Conservation (phyloP, 768 basidiomycete species). For the Rhizopogon rudus region DNA sequence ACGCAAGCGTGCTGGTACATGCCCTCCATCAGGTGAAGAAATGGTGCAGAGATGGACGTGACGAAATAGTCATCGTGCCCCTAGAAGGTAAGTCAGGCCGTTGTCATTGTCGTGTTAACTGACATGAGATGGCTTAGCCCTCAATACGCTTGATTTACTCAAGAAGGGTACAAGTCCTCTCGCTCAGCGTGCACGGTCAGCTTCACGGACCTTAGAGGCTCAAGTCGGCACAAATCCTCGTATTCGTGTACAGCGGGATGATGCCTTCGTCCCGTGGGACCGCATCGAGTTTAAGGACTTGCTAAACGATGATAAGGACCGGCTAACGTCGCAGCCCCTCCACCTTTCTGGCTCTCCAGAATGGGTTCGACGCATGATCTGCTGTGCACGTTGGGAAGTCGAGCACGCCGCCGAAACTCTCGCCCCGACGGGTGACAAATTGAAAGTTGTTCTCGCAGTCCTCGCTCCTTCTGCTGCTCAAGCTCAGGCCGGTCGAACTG, state of each 20-base stretch:
- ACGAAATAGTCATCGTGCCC: constrained; percentile 79
- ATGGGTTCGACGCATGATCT: constrained; percentile 82
- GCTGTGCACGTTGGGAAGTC: constrained; percentile 74
- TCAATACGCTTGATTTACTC: constrained; percentile 87
- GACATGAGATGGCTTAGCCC: constrained; percentile 40
- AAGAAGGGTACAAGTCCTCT: constrained; percentile 84
- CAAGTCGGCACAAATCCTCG: constrained; percentile 81
- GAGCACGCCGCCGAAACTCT: constrained; percentile 41
- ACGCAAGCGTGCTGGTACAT: constrained; percentile 79
- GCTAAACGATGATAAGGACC: constrained; percentile 19
- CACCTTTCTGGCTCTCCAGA: constrained; percentile 53
- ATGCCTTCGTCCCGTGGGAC: constrained; percentile 83
- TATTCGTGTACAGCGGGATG: constrained; percentile 77
- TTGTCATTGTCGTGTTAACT: constrained; percentile 2
- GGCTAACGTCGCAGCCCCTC: constrained; percentile 16
- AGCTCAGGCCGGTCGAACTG: constrained; percentile 22
- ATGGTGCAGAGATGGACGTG: constrained; percentile 72
- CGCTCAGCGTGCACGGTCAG: constrained; percentile 79
- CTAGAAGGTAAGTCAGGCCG: constrained; percentile 65
- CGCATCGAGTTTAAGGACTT: constrained; percentile 49
- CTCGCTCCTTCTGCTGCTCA: constrained; percentile 28
- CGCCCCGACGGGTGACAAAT: constrained; percentile 17
- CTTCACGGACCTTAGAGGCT: constrained; percentile 84
- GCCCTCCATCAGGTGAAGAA: constrained; percentile 74
- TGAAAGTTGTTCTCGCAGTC: constrained; percentile 63